Conservation (phyloP, 116 monocot genomes). For the Thalassia testudinum region DNA sequence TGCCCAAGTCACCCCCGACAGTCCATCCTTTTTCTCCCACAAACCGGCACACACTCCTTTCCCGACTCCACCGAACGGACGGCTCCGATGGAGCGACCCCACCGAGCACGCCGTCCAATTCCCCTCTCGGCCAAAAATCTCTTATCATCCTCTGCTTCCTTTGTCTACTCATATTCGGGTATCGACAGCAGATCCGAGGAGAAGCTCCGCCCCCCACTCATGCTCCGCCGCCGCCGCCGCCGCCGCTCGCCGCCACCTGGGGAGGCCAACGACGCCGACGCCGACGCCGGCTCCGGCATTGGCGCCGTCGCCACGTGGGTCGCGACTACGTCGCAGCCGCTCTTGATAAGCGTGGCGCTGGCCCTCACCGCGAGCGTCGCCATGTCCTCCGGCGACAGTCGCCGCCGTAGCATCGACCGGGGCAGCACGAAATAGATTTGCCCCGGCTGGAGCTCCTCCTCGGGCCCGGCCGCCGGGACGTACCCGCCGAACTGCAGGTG, state of each 20-base stretch:
- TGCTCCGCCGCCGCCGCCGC: neutral
- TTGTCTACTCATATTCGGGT: neutral
- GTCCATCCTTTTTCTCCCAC: too few species aligned
- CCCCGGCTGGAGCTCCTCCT: conserved; percentile 13
- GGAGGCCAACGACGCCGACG: neutral
- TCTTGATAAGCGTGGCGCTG: conserved; percentile 13
- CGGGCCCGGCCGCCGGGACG: conserved; percentile 11
- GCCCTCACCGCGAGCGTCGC: conserved; percentile 26
- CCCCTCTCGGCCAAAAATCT: too few species aligned
- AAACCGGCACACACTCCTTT: too few species aligned
- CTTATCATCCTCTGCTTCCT: too few species aligned
- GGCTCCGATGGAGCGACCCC: too few species aligned
- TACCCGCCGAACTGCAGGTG: conserved; percentile 9
- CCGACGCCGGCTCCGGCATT: neutral
- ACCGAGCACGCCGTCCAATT: too few species aligned
- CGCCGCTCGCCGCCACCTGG: neutral
- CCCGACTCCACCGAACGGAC: too few species aligned
- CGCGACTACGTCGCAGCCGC: neutral
- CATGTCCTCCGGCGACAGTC: conserved; percentile 15
- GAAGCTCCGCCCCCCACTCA: neutral
- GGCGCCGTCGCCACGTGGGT: neutral
- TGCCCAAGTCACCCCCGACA: too few species aligned
- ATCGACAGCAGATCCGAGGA: neutral
- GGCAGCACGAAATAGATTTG: conserved; percentile 33
- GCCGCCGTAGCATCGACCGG: conserved; percentile 2